Evolutionary conservation across 2,329 filamentous ascomycete species (phyloP).

Genomic region (Sporothrix euskadiensis): DNA sequence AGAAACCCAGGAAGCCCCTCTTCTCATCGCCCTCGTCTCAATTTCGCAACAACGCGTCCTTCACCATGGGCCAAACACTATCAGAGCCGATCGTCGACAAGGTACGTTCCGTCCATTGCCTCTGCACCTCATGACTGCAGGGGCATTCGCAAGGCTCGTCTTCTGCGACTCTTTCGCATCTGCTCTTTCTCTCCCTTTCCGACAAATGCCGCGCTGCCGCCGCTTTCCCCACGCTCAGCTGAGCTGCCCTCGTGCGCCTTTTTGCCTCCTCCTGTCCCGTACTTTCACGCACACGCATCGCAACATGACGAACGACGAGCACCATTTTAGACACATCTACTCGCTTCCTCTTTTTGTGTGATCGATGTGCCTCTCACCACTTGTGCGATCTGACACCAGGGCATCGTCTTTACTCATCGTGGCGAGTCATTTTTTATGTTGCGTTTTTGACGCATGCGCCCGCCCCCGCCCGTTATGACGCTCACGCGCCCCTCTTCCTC

Average conservation of each 20-base stretch:
- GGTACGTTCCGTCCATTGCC: conserved; percentile 59
- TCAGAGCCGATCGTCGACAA: conserved; percentile 99
- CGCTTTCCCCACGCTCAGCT: conserved; percentile 4
- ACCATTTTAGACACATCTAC: neutral
- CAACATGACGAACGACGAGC: conserved; percentile 8
- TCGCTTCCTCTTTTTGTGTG: neutral
- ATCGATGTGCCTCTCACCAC: neutral
- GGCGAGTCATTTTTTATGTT: neutral
- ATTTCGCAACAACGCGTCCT: conserved; percentile 34
- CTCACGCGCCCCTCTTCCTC: conserved; percentile 16
- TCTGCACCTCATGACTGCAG: neutral
- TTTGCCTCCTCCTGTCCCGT: neutral
- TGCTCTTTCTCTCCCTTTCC: conserved; percentile 2
- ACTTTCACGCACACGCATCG: neutral
- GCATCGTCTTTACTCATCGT: neutral
- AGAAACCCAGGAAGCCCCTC: neutral
- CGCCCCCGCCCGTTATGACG: conserved; percentile 15
- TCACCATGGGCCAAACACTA: conserved; percentile 94
- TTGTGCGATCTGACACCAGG: neutral
- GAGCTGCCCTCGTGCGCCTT: conserved; percentile 20
- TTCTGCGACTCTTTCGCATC: neutral
- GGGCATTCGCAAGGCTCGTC: neutral
- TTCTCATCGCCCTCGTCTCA: neutral
- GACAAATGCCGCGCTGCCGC: conserved; percentile 5
- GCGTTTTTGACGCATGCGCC: conserved; percentile 5